Conservation (phyloP, 768 basidiomycete species). For the Pleurotus giganteus region DNA sequence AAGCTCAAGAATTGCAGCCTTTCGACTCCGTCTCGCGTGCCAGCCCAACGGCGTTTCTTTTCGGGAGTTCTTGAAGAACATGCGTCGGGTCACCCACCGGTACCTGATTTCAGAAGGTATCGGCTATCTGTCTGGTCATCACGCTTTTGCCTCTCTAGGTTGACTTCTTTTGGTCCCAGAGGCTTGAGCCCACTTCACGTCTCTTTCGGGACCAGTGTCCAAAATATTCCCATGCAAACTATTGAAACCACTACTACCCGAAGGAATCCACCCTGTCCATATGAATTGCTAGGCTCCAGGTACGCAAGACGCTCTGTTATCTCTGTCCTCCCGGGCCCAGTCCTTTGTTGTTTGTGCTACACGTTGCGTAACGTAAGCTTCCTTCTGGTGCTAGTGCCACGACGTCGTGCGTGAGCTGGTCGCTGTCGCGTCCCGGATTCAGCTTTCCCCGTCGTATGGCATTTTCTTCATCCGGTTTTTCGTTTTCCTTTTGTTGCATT, state of each 20-base stretch:
- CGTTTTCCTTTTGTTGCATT: not conserved
- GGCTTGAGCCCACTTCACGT: not conserved
- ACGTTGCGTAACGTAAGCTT: no score
- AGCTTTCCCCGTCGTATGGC: not conserved
- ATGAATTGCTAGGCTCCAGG: not conserved
- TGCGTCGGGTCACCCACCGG: constrained; percentile 6
- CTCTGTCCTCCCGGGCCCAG: not conserved
- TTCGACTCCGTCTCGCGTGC: constrained; percentile 1
- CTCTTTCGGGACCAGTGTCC: not conserved
- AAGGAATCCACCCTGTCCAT: not conserved
- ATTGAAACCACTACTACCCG: not conserved
- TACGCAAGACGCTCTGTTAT: not conserved
- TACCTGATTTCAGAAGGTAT: constrained; percentile 3
- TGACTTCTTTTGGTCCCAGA: not conserved
- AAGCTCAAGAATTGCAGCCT: not conserved
- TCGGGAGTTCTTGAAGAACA: not conserved
- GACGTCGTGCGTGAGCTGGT: no score
- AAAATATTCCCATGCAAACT: constrained; percentile 1
- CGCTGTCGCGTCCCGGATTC: no score
- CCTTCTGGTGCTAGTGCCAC: no score
- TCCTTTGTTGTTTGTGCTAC: no score
- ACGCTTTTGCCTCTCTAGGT: not conserved
- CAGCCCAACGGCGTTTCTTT: not conserved
- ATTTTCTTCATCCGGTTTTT: not conserved
- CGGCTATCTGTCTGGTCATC: not conserved